A percentile compares a stretch with the other conserved stretches of the same genome.
Conservation (phyloP, 345 rosid species). For the Citrus sp. region DNA sequence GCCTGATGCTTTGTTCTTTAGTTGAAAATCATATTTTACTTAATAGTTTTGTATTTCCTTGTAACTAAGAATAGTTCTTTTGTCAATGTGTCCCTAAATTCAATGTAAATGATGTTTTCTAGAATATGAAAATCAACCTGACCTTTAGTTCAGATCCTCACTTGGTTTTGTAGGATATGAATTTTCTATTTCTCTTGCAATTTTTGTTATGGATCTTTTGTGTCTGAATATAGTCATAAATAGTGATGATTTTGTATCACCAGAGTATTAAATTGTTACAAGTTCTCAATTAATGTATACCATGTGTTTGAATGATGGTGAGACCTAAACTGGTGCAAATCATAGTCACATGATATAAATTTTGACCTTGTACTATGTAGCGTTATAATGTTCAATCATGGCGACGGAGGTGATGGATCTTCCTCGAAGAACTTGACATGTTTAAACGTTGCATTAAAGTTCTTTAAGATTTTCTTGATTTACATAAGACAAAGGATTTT, state of each 20-base stretch:
- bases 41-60: neutral
- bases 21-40: slow-evolving; percentile 7
- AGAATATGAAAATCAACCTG: neutral
- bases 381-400: too few relatives aligned
- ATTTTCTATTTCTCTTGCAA: neutral
- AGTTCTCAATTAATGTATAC: neutral
- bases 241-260: neutral
- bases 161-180: neutral
- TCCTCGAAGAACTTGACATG: neutral
- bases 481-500: too few relatives aligned
- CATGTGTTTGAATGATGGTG: neutral
- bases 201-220: neutral
- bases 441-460: neutral
- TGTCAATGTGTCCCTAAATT: neutral
- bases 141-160: neutral
- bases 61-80: neutral
- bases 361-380: neutral
- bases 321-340: neutral
- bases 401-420: neutral
- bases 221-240: neutral
- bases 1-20: slow-evolving; percentile 18
- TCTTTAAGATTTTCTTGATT: neutral
- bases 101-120: neutral
- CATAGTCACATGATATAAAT: neutral
- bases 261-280: neutral